Base-by-base conservation (phyloP, 2,329 filamentous ascomycete species). In the Orbilia brochopaga region DNA sequence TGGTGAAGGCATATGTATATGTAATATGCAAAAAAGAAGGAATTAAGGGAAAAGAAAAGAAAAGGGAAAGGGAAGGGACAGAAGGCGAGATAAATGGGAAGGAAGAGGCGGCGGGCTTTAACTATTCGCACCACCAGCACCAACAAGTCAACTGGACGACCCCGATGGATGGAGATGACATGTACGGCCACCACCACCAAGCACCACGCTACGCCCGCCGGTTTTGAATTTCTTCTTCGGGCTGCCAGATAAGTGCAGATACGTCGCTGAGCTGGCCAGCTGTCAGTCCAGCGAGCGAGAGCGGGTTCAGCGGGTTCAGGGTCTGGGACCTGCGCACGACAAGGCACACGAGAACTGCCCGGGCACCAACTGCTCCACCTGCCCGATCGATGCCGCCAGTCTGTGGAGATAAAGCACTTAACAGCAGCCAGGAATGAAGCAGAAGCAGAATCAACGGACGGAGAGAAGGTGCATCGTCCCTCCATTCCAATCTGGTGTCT, bases 301-400 rank as follows among this genome's bases (percentile, higher is more conserved):
- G 30, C 30, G 8, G 15, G 30, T 52, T 19, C 24, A 55, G 27
- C 27, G 27, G 13, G 53, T 56, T 23, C 21, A 23, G 30, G 35
- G 35, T 56, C 10, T 32, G 35, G 17, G 24, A 13, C 37, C 44
- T 6, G 19, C n/a, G 7, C n/a, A n/a, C n/a, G 1, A 57, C 65
- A 67, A 55, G 63, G 63, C 52, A 35, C 46, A 67, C 63, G 63
- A 67, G 63, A 67, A 67, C 56, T 35, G 56, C 35, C 56, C 63
- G 63, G 63, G 58, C 50, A 15, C 24, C 10, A 1, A n/a, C n/a
- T 30, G 50, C 17, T 32, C 30, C n/a, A 64, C 44, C 27, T 23
- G 15, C 51, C 40, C 37, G 42, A 56, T 37, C 27, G 23, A 50
- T 32, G 27, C 27, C 27, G 27, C 27, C 27, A 8, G 27, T 32